A percentile compares a stretch with the other conserved stretches of the same genome.
Evolutionary conservation across 495 filamentous ascomycete species (phyloP).

Genomic region (Talaromyces nanjingensis): DNA sequence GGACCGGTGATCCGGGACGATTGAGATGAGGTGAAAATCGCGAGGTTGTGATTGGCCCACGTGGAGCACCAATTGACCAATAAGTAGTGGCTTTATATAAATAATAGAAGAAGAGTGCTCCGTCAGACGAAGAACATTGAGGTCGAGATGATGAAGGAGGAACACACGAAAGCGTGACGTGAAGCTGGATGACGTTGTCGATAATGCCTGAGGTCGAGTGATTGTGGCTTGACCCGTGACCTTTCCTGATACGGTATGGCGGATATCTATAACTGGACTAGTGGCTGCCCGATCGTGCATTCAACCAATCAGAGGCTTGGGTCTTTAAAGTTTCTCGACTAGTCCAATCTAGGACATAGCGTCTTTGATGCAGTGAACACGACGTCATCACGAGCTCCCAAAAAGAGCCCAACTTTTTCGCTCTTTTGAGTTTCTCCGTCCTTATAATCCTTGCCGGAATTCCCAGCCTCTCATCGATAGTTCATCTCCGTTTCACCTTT

Average conservation of each 20-base stretch:
- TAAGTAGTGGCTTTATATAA: neutral
- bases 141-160: neutral
- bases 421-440: neutral
- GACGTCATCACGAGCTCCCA: constrained; percentile 2
- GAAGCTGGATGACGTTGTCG: neutral
- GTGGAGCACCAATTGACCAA: neutral
- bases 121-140: neutral
- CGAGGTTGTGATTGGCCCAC: neutral
- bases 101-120: neutral
- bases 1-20: neutral
- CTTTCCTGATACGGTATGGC: neutral
- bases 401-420: neutral
- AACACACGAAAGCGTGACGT: neutral
- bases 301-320: neutral
- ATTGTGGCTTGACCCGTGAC: neutral
- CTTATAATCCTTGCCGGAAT: neutral
- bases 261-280: neutral
- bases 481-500: neutral
- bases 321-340: neutral
- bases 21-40: neutral
- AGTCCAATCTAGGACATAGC: neutral
- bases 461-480: neutral
- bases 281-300: neutral
- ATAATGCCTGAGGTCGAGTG: neutral
- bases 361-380: neutral